A percentile compares a stretch with the other conserved stretches of the same genome.
Conservation (phyloP, 2,329 filamentous ascomycete genomes). For the Paraphaeosphaeria sporulosa region DNA sequence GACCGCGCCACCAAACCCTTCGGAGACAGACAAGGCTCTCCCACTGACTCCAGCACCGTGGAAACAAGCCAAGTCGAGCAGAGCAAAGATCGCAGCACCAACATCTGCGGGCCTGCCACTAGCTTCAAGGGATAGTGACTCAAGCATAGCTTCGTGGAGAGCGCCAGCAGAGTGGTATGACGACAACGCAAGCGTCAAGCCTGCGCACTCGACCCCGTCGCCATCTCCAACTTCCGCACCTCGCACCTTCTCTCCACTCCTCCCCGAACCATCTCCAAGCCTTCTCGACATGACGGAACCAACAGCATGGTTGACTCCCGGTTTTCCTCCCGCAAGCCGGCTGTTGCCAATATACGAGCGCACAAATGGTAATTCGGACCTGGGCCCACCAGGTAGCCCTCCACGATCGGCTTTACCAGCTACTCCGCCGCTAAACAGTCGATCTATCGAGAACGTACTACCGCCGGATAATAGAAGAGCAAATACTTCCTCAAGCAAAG, state of each 20-base stretch:
- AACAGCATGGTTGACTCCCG: constrained; percentile 15
- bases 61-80: constrained; percentile 4
- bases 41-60: constrained; percentile 29
- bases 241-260: constrained; percentile 34
- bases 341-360: constrained; percentile 33
- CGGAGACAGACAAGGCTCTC: constrained; percentile 30
- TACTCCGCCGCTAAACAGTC: constrained; percentile 3
- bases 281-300: constrained; percentile 22
- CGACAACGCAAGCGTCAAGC: constrained; percentile 1
- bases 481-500: background rate
- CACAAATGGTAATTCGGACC: constrained; percentile 10
- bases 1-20: constrained; percentile 28
- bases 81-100: constrained; percentile 6
- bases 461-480: background rate
- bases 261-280: constrained; percentile 42
- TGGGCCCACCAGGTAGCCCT: constrained; percentile 30
- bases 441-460: background rate
- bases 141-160: constrained; percentile 33
- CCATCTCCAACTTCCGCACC: constrained; percentile 14
- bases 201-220: constrained; percentile 1
- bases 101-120: constrained; percentile 12
- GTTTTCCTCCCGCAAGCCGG: constrained; percentile 19
- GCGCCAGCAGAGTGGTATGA: constrained; percentile 38
- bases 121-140: constrained; percentile 12
- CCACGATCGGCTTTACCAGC: constrained; percentile 28